These are phyloP conservation scores for Amyloporia xantha DNA, from an alignment of 768 basidiomycete genomes.

Conservation along the genomic window DNA sequence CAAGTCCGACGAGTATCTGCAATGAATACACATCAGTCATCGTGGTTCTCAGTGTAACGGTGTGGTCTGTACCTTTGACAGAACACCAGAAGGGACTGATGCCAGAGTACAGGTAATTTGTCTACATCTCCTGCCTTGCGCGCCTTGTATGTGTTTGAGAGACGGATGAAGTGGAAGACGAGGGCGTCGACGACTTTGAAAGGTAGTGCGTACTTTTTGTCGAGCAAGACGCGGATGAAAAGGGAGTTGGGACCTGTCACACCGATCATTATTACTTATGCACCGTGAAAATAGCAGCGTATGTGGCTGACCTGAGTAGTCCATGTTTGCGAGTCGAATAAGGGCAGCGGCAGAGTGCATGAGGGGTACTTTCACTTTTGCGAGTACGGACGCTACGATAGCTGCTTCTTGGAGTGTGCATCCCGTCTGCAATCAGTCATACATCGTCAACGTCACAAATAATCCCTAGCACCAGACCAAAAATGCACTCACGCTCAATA, in stretches of 20 bases:
- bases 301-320: constrained; percentile 85
- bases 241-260: constrained; percentile 87
- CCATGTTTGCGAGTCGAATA: constrained; percentile 90
- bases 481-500: constrained; percentile 67
- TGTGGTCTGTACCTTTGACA: constrained; percentile 63
- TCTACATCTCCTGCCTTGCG: constrained; percentile 62
- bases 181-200: constrained; percentile 97
- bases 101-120: constrained; percentile 95
- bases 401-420: constrained; percentile 93
- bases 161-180: constrained; percentile 96
- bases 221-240: constrained; percentile 92
- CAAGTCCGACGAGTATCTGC: constrained; percentile 87
- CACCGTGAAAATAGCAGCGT: background rate
- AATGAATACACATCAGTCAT: background rate
- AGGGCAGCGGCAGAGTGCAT: constrained; percentile 94
- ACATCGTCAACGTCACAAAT: background rate
- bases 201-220: constrained; percentile 97
- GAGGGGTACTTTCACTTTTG: constrained; percentile 91
- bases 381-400: constrained; percentile 85
- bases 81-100: constrained; percentile 93
- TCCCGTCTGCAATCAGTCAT: constrained; percentile 40
- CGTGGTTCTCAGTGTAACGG: background rate
- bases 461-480: background rate
- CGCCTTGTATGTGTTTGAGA: constrained; percentile 85
- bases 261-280: too few relatives aligned